These are phyloP conservation scores for Vitis vinifera DNA, from an alignment of 164 flowering plant genomes.

Conservation along the genomic window ASM3070453v1 NC_081808.1:5458501-5459000, in stretches of 20 bases:
- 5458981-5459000: slow-evolving; percentile 53
- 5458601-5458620: no score
- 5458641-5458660: no score
- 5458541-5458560: no score
- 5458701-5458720: background rate
- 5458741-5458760: slow-evolving; percentile 27
- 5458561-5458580: no score
- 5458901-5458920: slow-evolving; percentile 18
- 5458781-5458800: slow-evolving; percentile 26
- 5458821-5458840: slow-evolving; percentile 1
- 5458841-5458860: slow-evolving; percentile 15
- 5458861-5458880: slow-evolving; percentile 17
- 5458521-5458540: no score
- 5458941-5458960: slow-evolving; percentile 9
- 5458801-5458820: slow-evolving; percentile 26
- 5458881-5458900: slow-evolving; percentile 26
- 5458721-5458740: background rate
- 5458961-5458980: slow-evolving; percentile 31
- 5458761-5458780: slow-evolving; percentile 27
- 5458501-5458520: no score
- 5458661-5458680: background rate
- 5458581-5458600: no score
- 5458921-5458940: slow-evolving; percentile 27
- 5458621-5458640: no score
- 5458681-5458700: slow-evolving; percentile 1